These are phyloP conservation scores for Aphanomyces invadans DNA, from an alignment of 352 stramenopile species.

Conservation along the genomic window DNA sequence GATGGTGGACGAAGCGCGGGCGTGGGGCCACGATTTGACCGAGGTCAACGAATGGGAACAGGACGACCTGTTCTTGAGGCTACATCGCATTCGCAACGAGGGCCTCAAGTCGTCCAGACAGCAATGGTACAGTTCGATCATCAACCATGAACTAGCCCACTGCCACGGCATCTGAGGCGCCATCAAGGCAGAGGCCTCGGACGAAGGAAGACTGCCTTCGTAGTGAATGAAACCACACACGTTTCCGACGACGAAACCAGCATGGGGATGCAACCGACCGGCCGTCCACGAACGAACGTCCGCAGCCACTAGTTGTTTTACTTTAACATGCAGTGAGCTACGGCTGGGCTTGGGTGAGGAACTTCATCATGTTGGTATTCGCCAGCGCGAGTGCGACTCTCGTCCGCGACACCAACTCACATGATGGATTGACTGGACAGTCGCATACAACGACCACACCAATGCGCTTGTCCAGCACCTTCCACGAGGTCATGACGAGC, in stretches of 20 bases:
- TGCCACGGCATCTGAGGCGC: not conserved
- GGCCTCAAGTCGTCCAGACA: not conserved
- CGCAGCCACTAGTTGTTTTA: not conserved
- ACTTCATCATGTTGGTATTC: not conserved
- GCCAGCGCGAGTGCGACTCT: not conserved
- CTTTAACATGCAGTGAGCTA: not conserved
- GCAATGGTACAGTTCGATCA: not conserved
- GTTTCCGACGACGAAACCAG: not conserved
- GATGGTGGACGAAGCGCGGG: conserved; percentile 4
- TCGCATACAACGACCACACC: too few relatives aligned
- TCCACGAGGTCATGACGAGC: too few relatives aligned
- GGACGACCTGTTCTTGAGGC: not conserved
- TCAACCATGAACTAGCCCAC: not conserved
- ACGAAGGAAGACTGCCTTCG: not conserved
- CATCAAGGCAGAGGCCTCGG: not conserved
- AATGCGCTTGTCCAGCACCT: too few relatives aligned
- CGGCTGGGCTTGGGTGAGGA: not conserved
- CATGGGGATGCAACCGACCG: too few relatives aligned
- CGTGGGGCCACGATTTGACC: not conserved
- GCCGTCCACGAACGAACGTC: too few relatives aligned
- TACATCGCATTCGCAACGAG: not conserved
- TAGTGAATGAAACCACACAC: not conserved
- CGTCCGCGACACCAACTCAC: not conserved
- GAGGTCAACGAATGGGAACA: conserved; percentile 4
- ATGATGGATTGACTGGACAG: too few relatives aligned